Evolutionary conservation across 345 rosid species (phyloP), one percentile per base, ranked within the genome.

Genomic region (Anacardium occidentale): DNA sequence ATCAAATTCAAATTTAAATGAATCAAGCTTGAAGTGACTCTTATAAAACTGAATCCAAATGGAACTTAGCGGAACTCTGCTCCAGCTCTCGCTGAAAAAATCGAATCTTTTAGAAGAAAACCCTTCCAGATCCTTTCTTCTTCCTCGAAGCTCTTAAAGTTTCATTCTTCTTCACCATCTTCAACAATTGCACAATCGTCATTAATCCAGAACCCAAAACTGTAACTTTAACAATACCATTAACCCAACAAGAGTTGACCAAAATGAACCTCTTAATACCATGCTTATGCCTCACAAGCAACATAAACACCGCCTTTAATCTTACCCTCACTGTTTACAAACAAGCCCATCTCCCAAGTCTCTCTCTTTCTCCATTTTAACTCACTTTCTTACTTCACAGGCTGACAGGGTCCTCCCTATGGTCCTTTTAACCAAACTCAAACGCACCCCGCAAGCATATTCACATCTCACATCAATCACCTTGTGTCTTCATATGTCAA

Each of bases 181-280:
- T 10, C 70, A 48, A 26, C 68, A 37, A 0, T 0, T 7, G 42
- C 7, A 37, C 42, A 37, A 7, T 7, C 42, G 5, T 37, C 42
- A 37, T 37, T 37, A 37, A 37, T 9, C 42, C 42, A 37, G 9
- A 37, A 37, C 8, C 9, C 42, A 37, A 37, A 37, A 37, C 42
- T 7, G 42, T 9, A 37, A 37, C 42, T 37, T 5, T 37, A 25
- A 4, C 26, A n/a, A 42, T 61, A 15, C 42, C 7, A 37, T 74
- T 84, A 54, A 77, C 85, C 29, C 75, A 72, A 2, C 70, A 79
- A 56, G 85, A 84, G 48, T 20, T 85, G 14, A 66, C 71, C 66
- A 72, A 73, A 62, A 81, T 87, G 70, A 87, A 84, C 69, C 91
- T 84, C 59, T 60, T 83, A 45, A 70, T 87, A 56, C 91, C 91